phyloP scores from a whole-genome alignment of 148 eudicot species.

The Suaeda aralocaspica region DNA sequence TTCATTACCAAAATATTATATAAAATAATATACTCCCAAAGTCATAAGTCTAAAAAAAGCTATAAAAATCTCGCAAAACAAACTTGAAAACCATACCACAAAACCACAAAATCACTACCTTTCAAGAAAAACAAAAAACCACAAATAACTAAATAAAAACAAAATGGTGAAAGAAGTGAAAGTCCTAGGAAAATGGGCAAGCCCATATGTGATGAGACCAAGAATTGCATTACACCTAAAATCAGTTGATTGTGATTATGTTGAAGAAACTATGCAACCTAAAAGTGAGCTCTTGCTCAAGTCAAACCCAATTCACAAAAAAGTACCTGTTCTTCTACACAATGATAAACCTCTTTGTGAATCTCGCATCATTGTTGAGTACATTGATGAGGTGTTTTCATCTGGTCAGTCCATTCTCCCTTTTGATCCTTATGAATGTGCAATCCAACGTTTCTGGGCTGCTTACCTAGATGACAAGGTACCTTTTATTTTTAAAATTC shows the following conservation, averaged over 20 bases:
- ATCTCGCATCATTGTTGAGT: conserved; percentile 63
- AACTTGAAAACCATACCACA: no score
- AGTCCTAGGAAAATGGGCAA: conserved; percentile 46
- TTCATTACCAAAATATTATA: no score
- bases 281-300: conserved; percentile 65
- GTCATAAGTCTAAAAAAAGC: no score
- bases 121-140: no score
- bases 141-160: no score
- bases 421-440: conserved; percentile 65
- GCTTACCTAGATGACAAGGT: conserved; percentile 60
- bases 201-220: conserved; percentile 47
- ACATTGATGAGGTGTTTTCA: conserved; percentile 58
- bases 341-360: conserved; percentile 52
- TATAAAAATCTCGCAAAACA: no score
- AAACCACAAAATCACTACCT: no score
- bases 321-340: conserved; percentile 65
- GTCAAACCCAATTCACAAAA: conserved; percentile 68
- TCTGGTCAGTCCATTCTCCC: conserved; percentile 56
- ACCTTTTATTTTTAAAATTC: no score
- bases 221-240: conserved; percentile 49
- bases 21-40: no score
- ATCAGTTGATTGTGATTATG: conserved; percentile 38
- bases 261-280: conserved; percentile 27
- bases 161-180: conserved; percentile 38
- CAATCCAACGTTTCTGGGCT: conserved; percentile 70